phyloP scores from a whole-genome alignment of 2,329 filamentous ascomycete genomes.

The Cercospora zeina region DNA sequence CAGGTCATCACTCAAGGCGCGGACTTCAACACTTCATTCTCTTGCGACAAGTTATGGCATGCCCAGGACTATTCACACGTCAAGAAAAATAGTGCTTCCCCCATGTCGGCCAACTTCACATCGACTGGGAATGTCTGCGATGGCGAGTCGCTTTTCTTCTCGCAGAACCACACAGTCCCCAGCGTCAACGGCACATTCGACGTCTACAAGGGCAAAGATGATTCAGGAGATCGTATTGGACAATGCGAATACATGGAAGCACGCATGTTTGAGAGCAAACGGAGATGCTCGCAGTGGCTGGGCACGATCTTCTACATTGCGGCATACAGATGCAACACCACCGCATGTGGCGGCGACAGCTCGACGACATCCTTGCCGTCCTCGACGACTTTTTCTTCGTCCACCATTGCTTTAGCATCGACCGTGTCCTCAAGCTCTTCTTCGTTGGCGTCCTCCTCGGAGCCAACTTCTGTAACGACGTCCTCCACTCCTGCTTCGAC shows the following conservation, averaged over 20 bases:
- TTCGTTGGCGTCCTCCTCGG: neutral
- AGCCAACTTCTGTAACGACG: no score
- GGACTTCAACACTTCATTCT: constrained; percentile 18
- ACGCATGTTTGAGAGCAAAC: constrained; percentile 16
- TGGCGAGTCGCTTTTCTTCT: constrained; percentile 17
- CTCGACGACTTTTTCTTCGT: neutral
- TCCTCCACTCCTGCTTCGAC: neutral
- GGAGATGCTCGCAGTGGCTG: constrained; percentile 17
- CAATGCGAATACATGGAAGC: constrained; percentile 16
- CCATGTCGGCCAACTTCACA: constrained; percentile 14
- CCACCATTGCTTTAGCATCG: neutral
- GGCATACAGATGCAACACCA: constrained; percentile 21
- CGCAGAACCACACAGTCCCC: constrained; percentile 14
- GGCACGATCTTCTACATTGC: constrained; percentile 20
- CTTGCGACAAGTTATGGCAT: constrained; percentile 18
- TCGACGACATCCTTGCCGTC: constrained; percentile 3
- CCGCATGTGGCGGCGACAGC: constrained; percentile 14
- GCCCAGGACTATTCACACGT: constrained; percentile 15
- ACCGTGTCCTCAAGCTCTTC: neutral
- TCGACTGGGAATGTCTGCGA: constrained; percentile 20
- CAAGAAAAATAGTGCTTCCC: constrained; percentile 14
- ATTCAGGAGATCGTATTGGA: constrained; percentile 18
- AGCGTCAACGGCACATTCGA: constrained; percentile 22
- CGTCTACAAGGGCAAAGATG: constrained; percentile 21
- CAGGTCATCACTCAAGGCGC: constrained; percentile 22